A percentile compares a stretch with the other conserved stretches of the same genome.
Conservation (phyloP, 2,329 filamentous ascomycete species). For the Epichloe uncinata region DNA sequence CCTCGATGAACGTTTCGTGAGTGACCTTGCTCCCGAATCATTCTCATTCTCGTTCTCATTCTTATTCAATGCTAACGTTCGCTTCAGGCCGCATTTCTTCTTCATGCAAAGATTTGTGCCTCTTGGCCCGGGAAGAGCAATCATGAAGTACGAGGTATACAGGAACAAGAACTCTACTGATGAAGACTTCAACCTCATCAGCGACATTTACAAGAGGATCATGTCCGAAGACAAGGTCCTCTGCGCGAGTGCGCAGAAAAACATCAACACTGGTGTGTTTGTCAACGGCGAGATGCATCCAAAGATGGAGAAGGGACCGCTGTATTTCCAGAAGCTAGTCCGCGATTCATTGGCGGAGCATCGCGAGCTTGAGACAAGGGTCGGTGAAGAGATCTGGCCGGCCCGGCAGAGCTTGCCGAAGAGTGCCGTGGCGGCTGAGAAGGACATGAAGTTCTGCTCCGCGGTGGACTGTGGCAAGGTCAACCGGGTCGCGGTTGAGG, state of each 20-base stretch:
- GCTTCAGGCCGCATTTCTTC: constrained; percentile 42
- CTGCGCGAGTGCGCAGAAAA: constrained; percentile 44
- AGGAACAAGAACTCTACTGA: constrained; percentile 46
- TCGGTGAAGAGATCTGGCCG: constrained; percentile 37
- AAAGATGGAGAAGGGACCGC: constrained; percentile 42
- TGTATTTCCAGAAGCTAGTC: constrained; percentile 41
- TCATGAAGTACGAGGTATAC: constrained; percentile 51
- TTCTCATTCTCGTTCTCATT: not conserved
- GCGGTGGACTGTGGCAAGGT: constrained; percentile 20
- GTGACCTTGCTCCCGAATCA: constrained; percentile 9
- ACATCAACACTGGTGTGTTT: constrained; percentile 48
- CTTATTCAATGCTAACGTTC: not conserved
- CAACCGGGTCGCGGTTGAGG: constrained; percentile 6
- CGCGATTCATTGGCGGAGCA: constrained; percentile 36
- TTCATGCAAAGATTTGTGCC: constrained; percentile 52
- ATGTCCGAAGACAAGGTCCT: constrained; percentile 53
- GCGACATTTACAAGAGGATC: constrained; percentile 47
- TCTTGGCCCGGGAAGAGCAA: constrained; percentile 31
- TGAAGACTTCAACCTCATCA: constrained; percentile 42
- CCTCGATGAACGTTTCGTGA: constrained; percentile 37
- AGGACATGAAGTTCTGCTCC: constrained; percentile 21
- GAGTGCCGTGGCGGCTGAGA: constrained; percentile 12
- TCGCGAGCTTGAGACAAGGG: constrained; percentile 29
- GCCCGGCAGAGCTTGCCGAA: constrained; percentile 25
- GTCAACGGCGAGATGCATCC: constrained; percentile 51